These are phyloP conservation scores for Gracilaria domingensis DNA, from an alignment of 23 red algal genomes.

Conservation along the genomic window DNA sequence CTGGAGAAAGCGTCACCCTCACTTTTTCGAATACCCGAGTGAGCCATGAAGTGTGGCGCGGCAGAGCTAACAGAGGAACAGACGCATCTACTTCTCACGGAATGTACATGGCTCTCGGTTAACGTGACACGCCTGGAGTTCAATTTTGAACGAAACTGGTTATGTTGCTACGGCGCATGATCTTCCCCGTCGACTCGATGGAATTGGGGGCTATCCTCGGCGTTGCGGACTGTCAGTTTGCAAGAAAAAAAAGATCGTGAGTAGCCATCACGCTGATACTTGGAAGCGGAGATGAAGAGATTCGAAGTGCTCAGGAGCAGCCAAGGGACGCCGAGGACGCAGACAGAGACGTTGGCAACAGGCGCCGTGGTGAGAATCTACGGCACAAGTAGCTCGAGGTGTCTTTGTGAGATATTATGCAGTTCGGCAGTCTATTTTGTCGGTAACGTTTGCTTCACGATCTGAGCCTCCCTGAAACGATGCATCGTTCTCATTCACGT, in stretches of 20 bases:
- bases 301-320: background rate
- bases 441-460: slow-evolving; percentile 25
- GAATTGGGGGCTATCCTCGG: background rate
- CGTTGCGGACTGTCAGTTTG: background rate
- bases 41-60: background rate
- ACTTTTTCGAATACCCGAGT: background rate
- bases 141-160: background rate
- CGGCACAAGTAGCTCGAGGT: background rate
- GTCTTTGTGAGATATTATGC: background rate
- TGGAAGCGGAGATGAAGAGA: background rate
- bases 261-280: background rate
- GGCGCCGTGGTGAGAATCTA: slow-evolving; percentile 15
- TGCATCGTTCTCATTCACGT: background rate
- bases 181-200: background rate
- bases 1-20: background rate
- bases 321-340: background rate
- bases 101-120: background rate
- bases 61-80: background rate
- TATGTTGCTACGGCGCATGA: background rate
- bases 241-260: background rate
- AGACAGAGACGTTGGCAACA: background rate
- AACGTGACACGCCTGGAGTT: background rate
- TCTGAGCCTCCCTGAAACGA: background rate
- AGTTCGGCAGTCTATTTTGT: background rate
- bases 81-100: background rate